phyloP scores from a whole-genome alignment of 73 alveolate species.

The Paramecium sexaurelia region DNA sequence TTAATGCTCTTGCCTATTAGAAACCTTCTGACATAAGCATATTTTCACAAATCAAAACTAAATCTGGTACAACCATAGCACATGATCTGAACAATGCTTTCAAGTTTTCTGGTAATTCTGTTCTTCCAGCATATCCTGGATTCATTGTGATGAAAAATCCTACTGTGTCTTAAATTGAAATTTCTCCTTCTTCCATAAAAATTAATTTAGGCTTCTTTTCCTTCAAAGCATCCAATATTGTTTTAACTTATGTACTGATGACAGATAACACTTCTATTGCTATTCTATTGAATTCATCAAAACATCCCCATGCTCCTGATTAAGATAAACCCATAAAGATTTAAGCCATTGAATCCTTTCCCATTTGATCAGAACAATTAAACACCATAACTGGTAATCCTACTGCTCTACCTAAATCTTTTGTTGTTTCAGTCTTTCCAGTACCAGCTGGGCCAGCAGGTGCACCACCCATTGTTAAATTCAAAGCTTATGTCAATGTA shows the following conservation, averaged over 20 bases:
- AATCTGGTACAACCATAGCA: conserved; percentile 99
- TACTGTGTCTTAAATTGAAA: conserved; percentile 87
- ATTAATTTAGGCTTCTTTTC: conserved; percentile 81
- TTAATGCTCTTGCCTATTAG: conserved; percentile 93
- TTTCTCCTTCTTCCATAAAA: conserved; percentile 95
- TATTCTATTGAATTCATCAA: conserved; percentile 99
- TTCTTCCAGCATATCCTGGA: conserved; percentile 99
- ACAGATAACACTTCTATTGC: conserved; percentile 99
- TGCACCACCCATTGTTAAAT: conserved; percentile 99
- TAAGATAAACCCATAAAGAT: conserved; percentile 99
- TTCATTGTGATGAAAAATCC: conserved; percentile 99
- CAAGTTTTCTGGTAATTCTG: conserved; percentile 99
- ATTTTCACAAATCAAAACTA: conserved; percentile 98
- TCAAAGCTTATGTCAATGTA: conserved; percentile 99
- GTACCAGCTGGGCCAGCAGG: conserved; percentile 99
- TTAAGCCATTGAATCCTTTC: conserved; percentile 98
- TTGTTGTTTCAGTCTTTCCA: conserved; percentile 96
- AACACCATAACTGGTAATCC: conserved; percentile 99
- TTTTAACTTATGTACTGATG: conserved; percentile 98
- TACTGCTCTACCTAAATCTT: conserved; percentile 96
- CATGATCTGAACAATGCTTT: conserved; percentile 98
- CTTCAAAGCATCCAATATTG: conserved; percentile 96
- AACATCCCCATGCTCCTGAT: conserved; percentile 99
- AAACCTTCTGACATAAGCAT: conserved; percentile 99
- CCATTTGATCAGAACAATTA: conserved; percentile 99